Base-by-base conservation (phyloP, 192 early-diverging fungal species). In the Coemansia sp. region DNA sequence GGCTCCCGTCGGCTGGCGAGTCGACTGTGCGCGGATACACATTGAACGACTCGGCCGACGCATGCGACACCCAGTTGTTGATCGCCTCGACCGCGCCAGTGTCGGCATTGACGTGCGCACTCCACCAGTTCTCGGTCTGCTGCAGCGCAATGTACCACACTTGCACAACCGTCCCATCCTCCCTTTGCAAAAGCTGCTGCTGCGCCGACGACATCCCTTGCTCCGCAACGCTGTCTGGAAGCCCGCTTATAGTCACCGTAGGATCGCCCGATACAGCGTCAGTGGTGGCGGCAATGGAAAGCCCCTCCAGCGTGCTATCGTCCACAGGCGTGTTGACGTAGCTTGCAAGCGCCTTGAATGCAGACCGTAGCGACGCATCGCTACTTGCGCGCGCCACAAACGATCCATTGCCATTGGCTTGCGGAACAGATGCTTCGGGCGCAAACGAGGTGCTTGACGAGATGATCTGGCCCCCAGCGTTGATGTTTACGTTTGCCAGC, bases 61-160 rank as follows among this genome's bases (percentile, higher is more conserved):
- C 67, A 10, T 93, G 91, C 33, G 55, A 34, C 55, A 57, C 55
- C 94, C 94, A 98, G 79, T 96, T 92, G 33, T 90, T 72, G 15
- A 98, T 76, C 46, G 85, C 73, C 33, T 89, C 52, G 4, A 95
- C 83, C 43, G 88, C 75, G 17, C 90, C 89, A n/a, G 71, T 70
- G 32, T 71, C 71, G 0, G 85, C 71, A 40, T 89, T 80, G 10
- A 94, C 80, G 52, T 91, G 87, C 7, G 83, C 89, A 61, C 91
- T 86, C 83, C 88, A 89, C 91, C 92, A 96, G 62, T 92, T 84
- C 9, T 25, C 23, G 53, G 89, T 75, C 84, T 95, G 86, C 71
- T 95, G 90, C 11, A 93, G 67, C 59, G 90, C 86, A 19, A 95
- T 55, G 45, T 92, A 90, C 89, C 93, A 98, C 15, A 93, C 90